Percentiles rank a stretch among this genome's conserved stretches.
These are phyloP conservation scores for Beauveria australis DNA, from an alignment of 2,329 filamentous ascomycete genomes.

Conservation along the genomic window DNA sequence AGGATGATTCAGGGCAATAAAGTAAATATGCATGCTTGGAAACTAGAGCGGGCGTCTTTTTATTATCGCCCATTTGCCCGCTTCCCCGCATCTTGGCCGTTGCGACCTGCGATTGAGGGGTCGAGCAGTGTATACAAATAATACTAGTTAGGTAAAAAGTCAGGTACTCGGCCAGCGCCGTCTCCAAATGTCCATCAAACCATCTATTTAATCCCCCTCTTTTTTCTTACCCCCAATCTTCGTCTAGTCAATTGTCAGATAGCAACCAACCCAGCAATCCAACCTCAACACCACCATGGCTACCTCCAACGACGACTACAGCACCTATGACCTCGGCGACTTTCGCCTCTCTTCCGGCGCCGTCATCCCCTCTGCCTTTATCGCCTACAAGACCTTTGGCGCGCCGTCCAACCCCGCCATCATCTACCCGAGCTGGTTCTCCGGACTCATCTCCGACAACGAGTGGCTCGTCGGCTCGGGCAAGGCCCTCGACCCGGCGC, in stretches of 20 bases:
- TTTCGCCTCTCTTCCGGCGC: conserved; percentile 58
- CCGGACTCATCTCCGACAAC: conserved; percentile 56
- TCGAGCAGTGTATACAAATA: too few relatives aligned
- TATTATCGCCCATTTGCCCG: too few relatives aligned
- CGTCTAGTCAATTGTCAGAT: too few relatives aligned
- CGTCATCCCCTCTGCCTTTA: conserved; percentile 54
- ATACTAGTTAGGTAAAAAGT: not conserved
- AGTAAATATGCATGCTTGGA: too few relatives aligned
- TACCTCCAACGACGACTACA: conserved; percentile 6
- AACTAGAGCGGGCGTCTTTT: too few relatives aligned
- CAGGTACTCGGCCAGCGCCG: not conserved
- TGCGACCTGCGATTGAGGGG: too few relatives aligned
- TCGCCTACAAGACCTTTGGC: conserved; percentile 73
- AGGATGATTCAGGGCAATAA: too few relatives aligned
- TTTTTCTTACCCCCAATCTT: too few relatives aligned
- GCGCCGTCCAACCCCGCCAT: conserved; percentile 53
- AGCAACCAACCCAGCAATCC: too few relatives aligned
- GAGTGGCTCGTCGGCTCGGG: conserved; percentile 63
- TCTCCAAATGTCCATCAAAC: not conserved
- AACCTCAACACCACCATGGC: not conserved
- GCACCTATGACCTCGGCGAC: conserved; percentile 53
- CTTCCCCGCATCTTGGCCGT: too few relatives aligned
- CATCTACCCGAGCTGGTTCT: conserved; percentile 71
- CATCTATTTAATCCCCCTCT: not conserved
- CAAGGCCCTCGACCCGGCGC: conserved; percentile 53